Evolutionary conservation across 2,329 filamentous ascomycete species (phyloP).

Genomic region (Tolypocladium tropicale): DNA sequence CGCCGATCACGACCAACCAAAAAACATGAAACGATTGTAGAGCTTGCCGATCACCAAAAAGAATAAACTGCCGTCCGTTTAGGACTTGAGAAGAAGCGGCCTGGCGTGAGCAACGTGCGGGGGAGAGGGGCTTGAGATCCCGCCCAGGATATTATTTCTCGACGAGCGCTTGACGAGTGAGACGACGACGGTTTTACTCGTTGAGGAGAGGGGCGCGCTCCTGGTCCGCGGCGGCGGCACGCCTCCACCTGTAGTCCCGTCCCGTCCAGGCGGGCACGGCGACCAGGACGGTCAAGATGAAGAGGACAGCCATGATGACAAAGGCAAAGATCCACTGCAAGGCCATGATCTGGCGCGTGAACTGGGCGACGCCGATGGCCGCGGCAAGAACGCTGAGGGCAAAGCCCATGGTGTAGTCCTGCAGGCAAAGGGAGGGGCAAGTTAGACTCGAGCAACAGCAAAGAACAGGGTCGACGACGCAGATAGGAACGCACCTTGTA

Average conservation of each 20-base stretch:
- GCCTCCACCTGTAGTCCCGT: conserved; percentile 41
- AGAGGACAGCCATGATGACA: conserved; percentile 65
- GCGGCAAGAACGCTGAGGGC: conserved; percentile 63
- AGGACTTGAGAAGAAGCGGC: neutral
- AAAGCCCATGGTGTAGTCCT: conserved; percentile 70
- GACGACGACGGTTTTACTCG: conserved; percentile 23
- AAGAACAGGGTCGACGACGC: neutral
- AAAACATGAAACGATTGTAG: neutral
- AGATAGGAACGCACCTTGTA: conserved; percentile 53
- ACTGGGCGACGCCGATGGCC: conserved; percentile 68
- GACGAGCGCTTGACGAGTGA: neutral
- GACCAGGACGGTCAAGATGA: conserved; percentile 55
- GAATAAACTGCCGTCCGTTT: neutral
- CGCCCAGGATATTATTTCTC: neutral
- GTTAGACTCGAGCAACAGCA: conserved; percentile 6
- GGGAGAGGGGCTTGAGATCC: conserved; percentile 11
- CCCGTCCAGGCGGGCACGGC: conserved; percentile 56
- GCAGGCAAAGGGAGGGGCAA: conserved; percentile 5
- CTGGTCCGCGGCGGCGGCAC: conserved; percentile 31
- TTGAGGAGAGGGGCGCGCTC: conserved; percentile 53
- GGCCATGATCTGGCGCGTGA: conserved; percentile 61
- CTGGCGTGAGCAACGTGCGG: neutral
- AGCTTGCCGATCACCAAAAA: neutral
- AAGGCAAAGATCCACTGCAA: conserved; percentile 93
- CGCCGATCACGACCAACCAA: neutral